Base-by-base conservation (phyloP, 371 early-diverging fungal species). In the Syncephalastrum contaminatum region DNA sequence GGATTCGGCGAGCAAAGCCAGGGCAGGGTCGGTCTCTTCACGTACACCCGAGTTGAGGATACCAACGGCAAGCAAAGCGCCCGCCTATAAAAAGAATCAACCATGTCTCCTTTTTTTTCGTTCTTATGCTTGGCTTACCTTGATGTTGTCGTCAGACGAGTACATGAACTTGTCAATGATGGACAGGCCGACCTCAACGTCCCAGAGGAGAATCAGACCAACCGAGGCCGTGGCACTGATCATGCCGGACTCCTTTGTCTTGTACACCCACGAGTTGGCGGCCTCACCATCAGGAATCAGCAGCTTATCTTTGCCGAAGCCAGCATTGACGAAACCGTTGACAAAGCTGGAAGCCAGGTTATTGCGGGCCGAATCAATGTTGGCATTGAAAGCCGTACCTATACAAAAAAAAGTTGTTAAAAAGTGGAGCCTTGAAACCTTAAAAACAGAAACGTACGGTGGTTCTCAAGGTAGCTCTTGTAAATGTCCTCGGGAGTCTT, bases 401-500 rank as follows among this genome's bases (percentile, higher is more conserved):
- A 53, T 40, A 43, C 1, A 48, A 27, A 53, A 48, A 27, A 8
- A 43, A 19, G 16, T 6, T 51, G 24, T 53, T 15, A 40, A 20
- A 39, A 42, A 16, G 36, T 7, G 43, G 19, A 44, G 36, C 42
- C 18, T 18, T 13, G 6, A 1, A 7, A 47, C 13, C 14, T 22
- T 5, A 56, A 21, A 18, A 4, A 10, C 10, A 39, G 4, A 4
- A 7, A 64, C 83, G 63, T 80, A 83, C 89, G 81, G 42, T 82
- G 87, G 66, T 94, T 93, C 69, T 98, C 98, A 56, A 97, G 67
- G 65, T 98, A 95, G 41, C 84, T 81, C 80, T 98, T 98, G 84
- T 98, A 98, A 59, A 98, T 95, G 70, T 98, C 99, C 56, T 95
- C 94, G 3, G 99, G 98, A 3, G 87, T 81, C 80, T 97, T 98